Conservation (phyloP, 345 rosid genomes). For the Hevea brasiliensis region DNA sequence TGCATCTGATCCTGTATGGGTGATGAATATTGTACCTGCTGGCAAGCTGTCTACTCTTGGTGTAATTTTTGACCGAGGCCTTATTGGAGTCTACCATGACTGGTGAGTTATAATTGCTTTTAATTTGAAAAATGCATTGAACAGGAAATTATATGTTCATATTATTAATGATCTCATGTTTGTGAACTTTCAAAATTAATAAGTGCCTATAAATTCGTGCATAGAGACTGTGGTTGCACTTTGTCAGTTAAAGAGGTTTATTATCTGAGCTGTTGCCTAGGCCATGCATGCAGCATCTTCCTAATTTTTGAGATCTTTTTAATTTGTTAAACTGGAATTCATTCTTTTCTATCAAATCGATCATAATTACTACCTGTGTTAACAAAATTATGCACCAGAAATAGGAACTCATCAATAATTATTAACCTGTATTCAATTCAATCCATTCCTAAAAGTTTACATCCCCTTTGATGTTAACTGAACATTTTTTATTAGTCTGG, state of each 20-base stretch:
- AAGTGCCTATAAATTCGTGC: not conserved
- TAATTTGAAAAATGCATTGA: not conserved
- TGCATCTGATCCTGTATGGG: conserved; percentile 81
- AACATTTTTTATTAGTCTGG: not conserved
- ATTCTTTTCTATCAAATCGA: too few species aligned
- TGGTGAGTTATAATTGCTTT: conserved; percentile 49
- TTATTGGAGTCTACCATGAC: conserved; percentile 82
- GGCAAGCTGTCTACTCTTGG: conserved; percentile 70
- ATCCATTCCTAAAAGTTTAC: not conserved
- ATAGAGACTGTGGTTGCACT: not conserved
- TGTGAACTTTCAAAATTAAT: not conserved
- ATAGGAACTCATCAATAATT: too few species aligned
- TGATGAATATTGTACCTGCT: conserved; percentile 93
- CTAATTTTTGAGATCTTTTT: not conserved
- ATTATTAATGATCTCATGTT: not conserved
- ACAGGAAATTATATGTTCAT: not conserved
- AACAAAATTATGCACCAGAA: too few species aligned
- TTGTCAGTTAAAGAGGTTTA: not conserved
- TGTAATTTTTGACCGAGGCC: conserved; percentile 83
- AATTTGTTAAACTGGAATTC: not conserved
- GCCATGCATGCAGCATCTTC: not conserved
- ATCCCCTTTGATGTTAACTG: not conserved
- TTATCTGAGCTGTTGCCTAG: not conserved
- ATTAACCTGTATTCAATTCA: not conserved
- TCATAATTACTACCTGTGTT: too few species aligned